Percentiles rank a stretch among this genome's conserved stretches.
These are phyloP conservation scores for Hordeum marinum DNA, from an alignment of 176 grass and related monocot species.

Conservation along the genomic window DNA sequence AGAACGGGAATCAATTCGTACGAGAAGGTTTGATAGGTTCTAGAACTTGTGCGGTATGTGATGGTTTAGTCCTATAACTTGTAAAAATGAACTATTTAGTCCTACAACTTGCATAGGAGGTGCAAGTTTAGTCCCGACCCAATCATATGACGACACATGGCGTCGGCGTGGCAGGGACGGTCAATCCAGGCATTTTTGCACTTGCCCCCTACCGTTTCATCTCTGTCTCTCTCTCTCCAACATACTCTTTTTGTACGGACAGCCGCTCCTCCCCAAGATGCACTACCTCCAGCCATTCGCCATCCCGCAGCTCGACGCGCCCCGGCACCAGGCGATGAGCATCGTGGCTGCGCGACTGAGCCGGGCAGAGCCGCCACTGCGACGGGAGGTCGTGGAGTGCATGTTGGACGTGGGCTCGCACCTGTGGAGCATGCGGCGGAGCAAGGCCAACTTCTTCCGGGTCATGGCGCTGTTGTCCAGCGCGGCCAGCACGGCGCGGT, in stretches of 20 bases:
- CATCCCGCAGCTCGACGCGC: constrained; percentile 45
- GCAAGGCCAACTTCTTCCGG: constrained; percentile 75
- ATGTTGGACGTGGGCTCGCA: constrained; percentile 63
- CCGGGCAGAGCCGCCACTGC: constrained; percentile 59
- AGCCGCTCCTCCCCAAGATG: constrained; percentile 53
- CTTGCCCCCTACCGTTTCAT: no score
- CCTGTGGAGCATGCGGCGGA: constrained; percentile 73
- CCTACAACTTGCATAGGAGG: no score
- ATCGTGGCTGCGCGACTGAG: constrained; percentile 53
- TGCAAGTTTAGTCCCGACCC: no score
- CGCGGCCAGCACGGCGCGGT: constrained; percentile 23
- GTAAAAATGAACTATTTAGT: no score
- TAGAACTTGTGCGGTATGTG: no score
- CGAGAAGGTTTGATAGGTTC: no score
- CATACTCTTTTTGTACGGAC: constrained; percentile 44
- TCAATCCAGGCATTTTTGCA: no score
- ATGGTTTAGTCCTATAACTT: no score
- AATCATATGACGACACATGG: no score
- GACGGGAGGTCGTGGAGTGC: constrained; percentile 74
- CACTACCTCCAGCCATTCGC: constrained; percentile 62
- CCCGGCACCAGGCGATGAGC: constrained; percentile 53
- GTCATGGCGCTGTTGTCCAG: constrained; percentile 43
- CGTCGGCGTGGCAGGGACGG: no score
- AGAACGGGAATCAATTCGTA: no score
- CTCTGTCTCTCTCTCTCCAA: constrained; percentile 38